Evolutionary conservation across 768 basidiomycete genomes (phyloP), one percentile per base, ranked within the genome.

Genomic region (Strobilomyces confusus): DNA sequence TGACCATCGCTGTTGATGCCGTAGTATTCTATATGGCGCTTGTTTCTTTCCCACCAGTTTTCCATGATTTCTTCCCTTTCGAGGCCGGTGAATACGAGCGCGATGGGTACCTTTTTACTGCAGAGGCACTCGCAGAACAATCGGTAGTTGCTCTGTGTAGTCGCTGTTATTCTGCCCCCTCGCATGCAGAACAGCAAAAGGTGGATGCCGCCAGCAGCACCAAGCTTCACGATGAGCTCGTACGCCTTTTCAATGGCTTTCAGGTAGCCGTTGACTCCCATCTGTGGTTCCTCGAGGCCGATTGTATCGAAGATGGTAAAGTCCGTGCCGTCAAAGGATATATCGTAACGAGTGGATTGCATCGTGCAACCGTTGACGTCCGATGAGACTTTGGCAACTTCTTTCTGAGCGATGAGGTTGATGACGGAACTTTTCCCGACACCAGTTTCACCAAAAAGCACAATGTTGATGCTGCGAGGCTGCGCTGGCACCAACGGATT

Each of bases 391-490:
- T 48, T 25, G 25, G 68, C 67, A 15, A 69, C 17, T 2, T 52
- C 12, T 22, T 20, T 11, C 13, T 48, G 65, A 11, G 68, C 67
- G 49, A 71, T 67, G 20, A 69, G 65, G 32, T 71, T 69, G 50
- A 69, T 60, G 25, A 69, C 62, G 1, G 65, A 61, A 41, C 67
- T 68, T 47, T 71, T 69, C 7, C 68, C 69, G n/a, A 67, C 55
- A 19, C 76, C 73, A 1, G 71, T 64, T 54, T 75, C 73, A 5
- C 76, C 76, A 38, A 77, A 76, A 19, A 78, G 52, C 3, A 78
- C 59, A 37, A 77, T 60, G 33, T 77, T 77, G 46, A 58, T 32
- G 25, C 58, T 54, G 19, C 1, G 19, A n/a, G 49, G 36, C 12
- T 23, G 56, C 29, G 48, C n/a, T 32, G 44, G 19, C 12, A 9